These are phyloP conservation scores for Nepenthes gracilis DNA, from an alignment of 148 eudicot species.

Conservation along the genomic window DNA sequence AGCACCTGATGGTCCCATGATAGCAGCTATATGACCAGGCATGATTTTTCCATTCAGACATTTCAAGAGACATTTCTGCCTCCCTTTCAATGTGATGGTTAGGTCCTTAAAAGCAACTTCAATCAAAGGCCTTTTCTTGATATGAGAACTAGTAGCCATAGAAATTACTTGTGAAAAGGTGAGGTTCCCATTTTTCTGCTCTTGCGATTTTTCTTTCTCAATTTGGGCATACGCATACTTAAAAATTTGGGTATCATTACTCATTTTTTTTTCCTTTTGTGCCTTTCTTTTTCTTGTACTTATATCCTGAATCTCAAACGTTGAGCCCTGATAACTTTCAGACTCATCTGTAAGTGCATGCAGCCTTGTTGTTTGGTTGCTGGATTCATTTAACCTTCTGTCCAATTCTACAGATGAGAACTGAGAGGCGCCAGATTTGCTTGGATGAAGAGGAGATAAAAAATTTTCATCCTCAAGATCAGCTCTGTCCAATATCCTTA, in stretches of 20 bases:
- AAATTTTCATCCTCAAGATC: conserved; percentile 17
- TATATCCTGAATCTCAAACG: conserved; percentile 21
- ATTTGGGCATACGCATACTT: conserved; percentile 66
- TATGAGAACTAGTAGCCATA: conserved; percentile 34
- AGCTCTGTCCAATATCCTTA: conserved; percentile 18
- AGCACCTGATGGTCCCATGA: conserved; percentile 87
- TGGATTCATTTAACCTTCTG: conserved; percentile 17
- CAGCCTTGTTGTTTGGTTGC: conserved; percentile 8
- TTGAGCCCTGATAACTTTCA: conserved; percentile 13
- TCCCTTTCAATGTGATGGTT: conserved; percentile 58
- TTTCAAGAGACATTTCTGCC: conserved; percentile 41
- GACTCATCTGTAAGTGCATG: conserved; percentile 20
- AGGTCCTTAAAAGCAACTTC: conserved; percentile 58
- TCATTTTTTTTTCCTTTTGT: conserved; percentile 33
- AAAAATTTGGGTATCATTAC: conserved; percentile 53
- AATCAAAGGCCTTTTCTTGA: conserved; percentile 41
- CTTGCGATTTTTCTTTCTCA: conserved; percentile 60
- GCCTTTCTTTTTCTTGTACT: conserved; percentile 4
- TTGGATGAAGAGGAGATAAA: conserved; percentile 10
- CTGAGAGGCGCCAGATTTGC: conserved; percentile 5
- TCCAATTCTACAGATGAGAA: conserved; percentile 17
- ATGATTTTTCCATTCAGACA: conserved; percentile 54
- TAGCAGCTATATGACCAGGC: conserved; percentile 66
- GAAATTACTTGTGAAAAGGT: conserved; percentile 49
- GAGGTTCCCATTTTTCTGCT: conserved; percentile 30